Percentiles rank a stretch among this genome's conserved stretches.
These are phyloP conservation scores for Pilaira anomala DNA, from an alignment of 192 early-diverging fungal species.

Conservation along the genomic window DNA sequence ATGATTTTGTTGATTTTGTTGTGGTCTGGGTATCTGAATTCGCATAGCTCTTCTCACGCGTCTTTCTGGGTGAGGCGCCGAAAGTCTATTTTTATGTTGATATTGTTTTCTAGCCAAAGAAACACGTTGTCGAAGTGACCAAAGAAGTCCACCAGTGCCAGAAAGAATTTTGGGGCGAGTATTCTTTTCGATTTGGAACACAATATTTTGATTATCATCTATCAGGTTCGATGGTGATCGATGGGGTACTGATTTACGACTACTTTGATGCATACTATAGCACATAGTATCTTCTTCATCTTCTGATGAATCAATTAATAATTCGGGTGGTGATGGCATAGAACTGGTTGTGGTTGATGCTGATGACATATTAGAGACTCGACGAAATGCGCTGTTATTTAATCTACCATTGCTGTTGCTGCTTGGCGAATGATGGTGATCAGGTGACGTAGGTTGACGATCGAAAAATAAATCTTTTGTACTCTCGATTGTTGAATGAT, in stretches of 20 bases:
- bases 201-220: conserved; percentile 24
- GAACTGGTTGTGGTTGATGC: background rate
- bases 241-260: conserved; percentile 31
- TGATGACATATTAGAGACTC: no score
- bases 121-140: conserved; percentile 22
- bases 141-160: conserved; percentile 10
- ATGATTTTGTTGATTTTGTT: no score
- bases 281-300: conserved; percentile 23
- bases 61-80: conserved; percentile 11
- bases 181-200: conserved; percentile 23
- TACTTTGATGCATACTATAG: background rate
- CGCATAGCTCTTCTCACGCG: conserved; percentile 14
- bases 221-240: conserved; percentile 26
- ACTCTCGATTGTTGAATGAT: background rate
- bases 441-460: conserved; percentile 7
- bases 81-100: conserved; percentile 8
- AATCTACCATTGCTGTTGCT: background rate
- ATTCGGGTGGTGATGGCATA: conserved; percentile 28
- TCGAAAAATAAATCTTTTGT: conserved; percentile 4
- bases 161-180: background rate
- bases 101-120: conserved; percentile 10
- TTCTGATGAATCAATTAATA: conserved; percentile 30
- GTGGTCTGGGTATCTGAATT: conserved; percentile 19
- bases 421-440: background rate
- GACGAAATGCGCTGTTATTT: conserved; percentile 5